Evolutionary conservation across 108 stramenopile genomes (phyloP).

Genomic region (Nitzschia sp.): DNA sequence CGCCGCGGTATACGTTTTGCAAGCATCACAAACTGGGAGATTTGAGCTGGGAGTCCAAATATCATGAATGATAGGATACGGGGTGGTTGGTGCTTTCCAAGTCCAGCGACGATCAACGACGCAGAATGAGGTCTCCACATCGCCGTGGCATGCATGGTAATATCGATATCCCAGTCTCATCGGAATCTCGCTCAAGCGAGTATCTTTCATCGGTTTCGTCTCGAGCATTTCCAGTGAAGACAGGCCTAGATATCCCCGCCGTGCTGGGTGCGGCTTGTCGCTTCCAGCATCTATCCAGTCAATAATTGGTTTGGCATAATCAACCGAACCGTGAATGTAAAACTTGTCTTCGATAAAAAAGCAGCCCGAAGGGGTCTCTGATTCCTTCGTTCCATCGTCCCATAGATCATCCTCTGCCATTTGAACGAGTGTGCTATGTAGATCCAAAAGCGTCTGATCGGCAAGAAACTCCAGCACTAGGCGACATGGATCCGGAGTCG

Average conservation of each 20-base stretch:
- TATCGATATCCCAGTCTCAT: slow-evolving; percentile 74
- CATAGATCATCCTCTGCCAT: slow-evolving; percentile 52
- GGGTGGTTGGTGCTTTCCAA: neutral
- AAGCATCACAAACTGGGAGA: slow-evolving; percentile 42
- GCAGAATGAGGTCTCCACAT: slow-evolving; percentile 46
- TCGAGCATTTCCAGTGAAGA: neutral
- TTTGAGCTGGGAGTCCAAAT: slow-evolving; percentile 37
- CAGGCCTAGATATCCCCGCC: slow-evolving; percentile 40
- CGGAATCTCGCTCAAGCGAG: slow-evolving; percentile 51
- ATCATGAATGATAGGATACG: slow-evolving; percentile 58
- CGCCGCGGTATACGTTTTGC: slow-evolving; percentile 27
- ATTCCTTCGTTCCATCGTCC: slow-evolving; percentile 12
- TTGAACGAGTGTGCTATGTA: slow-evolving; percentile 66
- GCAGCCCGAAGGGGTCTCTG: slow-evolving; percentile 39
- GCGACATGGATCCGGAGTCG: slow-evolving; percentile 51
- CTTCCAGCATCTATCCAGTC: slow-evolving; percentile 37
- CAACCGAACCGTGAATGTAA: slow-evolving; percentile 57
- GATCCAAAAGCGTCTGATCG: slow-evolving; percentile 70
- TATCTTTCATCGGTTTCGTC: slow-evolving; percentile 43
- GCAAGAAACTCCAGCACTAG: slow-evolving; percentile 72
- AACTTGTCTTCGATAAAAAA: slow-evolving; percentile 81
- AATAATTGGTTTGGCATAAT: slow-evolving; percentile 48
- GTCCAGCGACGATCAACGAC: slow-evolving; percentile 33
- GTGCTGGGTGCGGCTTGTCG: slow-evolving; percentile 10
- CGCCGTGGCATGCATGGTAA: slow-evolving; percentile 60